Evolutionary conservation across 768 basidiomycete genomes (phyloP).

Genomic region (Terana coerulea): DNA sequence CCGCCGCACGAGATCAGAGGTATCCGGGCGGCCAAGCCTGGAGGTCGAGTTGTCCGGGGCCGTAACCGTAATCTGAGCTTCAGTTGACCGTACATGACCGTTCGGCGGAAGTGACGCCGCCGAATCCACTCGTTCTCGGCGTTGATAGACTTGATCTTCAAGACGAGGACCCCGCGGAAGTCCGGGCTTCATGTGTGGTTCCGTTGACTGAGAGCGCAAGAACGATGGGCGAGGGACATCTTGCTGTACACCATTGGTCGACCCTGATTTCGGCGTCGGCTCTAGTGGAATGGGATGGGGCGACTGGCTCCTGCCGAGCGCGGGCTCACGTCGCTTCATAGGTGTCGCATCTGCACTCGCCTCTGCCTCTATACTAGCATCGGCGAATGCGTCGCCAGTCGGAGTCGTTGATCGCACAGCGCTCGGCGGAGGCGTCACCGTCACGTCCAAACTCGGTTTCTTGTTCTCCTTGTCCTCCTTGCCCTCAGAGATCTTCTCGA

Average conservation of each 20-base stretch:
- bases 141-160: neutral
- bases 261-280: constrained; percentile 23
- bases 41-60: constrained; percentile 33
- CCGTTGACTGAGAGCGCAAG: constrained; percentile 1
- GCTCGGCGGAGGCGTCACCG: constrained; percentile 11
- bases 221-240: constrained; percentile 2
- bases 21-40: constrained; percentile 31
- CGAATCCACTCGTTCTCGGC: constrained; percentile 10
- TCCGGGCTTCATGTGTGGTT: neutral
- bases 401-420: constrained; percentile 20
- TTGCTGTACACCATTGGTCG: too few relatives aligned
- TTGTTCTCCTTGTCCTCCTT: constrained; percentile 9
- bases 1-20: constrained; percentile 42
- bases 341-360: constrained; percentile 20
- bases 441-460: constrained; percentile 15
- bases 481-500: constrained; percentile 40
- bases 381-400: constrained; percentile 20
- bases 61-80: constrained; percentile 40
- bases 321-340: constrained; percentile 15
- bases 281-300: constrained; percentile 12
- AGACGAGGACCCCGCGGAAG: neutral
- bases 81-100: neutral
- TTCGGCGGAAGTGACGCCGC: constrained; percentile 7
- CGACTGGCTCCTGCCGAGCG: constrained; percentile 5
- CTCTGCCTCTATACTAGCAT: too few relatives aligned